Conservation (phyloP, 805 yeast species). For the Ogataea paraovalis region DNA sequence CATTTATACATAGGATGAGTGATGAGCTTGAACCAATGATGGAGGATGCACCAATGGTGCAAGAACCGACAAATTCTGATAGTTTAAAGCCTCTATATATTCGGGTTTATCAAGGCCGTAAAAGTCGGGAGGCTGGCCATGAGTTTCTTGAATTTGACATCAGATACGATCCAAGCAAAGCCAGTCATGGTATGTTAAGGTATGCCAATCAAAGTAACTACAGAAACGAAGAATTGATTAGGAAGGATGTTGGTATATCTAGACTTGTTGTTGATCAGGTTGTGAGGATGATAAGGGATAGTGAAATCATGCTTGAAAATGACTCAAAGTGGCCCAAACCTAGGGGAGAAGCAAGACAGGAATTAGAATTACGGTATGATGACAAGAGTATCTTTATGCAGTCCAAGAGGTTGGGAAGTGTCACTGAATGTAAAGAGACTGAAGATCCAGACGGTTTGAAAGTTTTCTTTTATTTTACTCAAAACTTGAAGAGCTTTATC, state of each 20-base stretch:
- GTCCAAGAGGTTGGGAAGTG: constrained; percentile 37
- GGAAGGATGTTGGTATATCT: constrained; percentile 36
- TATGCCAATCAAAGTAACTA: constrained; percentile 46
- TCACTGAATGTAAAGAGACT: constrained; percentile 35
- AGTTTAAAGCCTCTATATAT: constrained; percentile 27
- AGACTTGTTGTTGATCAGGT: constrained; percentile 33
- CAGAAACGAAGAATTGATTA: constrained; percentile 38
- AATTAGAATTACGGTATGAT: constrained; percentile 37
- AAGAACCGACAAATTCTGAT: not conserved
- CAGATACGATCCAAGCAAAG: constrained; percentile 7
- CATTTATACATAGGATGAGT: too few species aligned
- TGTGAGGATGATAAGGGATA: constrained; percentile 32
- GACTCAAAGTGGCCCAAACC: constrained; percentile 40
- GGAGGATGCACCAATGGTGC: not conserved
- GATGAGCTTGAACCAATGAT: not conserved
- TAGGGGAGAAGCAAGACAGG: constrained; percentile 38
- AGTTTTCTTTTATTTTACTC: constrained; percentile 40
- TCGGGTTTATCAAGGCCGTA: constrained; percentile 38
- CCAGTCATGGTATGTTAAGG: constrained; percentile 18
- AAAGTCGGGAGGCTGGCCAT: constrained; percentile 34
- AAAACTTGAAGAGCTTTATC: constrained; percentile 40
- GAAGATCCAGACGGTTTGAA: constrained; percentile 43
- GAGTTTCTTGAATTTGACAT: constrained; percentile 36
- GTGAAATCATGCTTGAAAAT: constrained; percentile 38
- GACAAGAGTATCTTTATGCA: constrained; percentile 32